Percentiles rank a stretch among this genome's conserved stretches.
These are phyloP conservation scores for Butyriboletus loyo DNA, from an alignment of 768 basidiomycete species.

Conservation along the genomic window DNA sequence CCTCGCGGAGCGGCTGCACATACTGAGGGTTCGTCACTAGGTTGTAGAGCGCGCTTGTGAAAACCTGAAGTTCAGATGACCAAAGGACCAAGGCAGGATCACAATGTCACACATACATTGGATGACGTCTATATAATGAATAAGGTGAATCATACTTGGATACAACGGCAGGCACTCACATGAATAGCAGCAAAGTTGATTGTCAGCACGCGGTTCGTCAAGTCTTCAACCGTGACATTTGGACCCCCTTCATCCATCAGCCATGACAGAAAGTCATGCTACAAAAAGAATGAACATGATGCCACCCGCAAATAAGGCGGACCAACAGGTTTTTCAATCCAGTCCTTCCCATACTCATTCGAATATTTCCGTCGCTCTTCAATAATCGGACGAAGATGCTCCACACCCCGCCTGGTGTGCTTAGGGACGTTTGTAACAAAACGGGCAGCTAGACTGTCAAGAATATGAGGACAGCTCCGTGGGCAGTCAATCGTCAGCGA, in stretches of 20 bases:
- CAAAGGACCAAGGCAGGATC: neutral
- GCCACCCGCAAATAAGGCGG: neutral
- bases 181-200: constrained; percentile 20
- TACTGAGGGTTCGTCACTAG: neutral
- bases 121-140: neutral
- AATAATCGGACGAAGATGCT: constrained; percentile 28
- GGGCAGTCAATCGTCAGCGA: neutral
- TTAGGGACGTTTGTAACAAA: constrained; percentile 6
- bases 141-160: neutral
- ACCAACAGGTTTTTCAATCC: constrained; percentile 34
- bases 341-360: constrained; percentile 24
- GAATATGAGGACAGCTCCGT: neutral
- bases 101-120: neutral
- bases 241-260: neutral
- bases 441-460: constrained; percentile 16
- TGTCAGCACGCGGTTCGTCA: constrained; percentile 10
- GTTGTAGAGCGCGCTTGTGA: neutral
- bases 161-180: constrained; percentile 8
- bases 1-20: constrained; percentile 31
- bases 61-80: neutral
- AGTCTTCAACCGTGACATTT: neutral
- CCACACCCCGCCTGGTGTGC: constrained; percentile 1
- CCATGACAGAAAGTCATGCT: constrained; percentile 31
- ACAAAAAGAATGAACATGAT: neutral
- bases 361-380: constrained; percentile 24